Conservation (phyloP, 2,329 filamentous ascomycete species). For the Raffaelea arxii region DNA sequence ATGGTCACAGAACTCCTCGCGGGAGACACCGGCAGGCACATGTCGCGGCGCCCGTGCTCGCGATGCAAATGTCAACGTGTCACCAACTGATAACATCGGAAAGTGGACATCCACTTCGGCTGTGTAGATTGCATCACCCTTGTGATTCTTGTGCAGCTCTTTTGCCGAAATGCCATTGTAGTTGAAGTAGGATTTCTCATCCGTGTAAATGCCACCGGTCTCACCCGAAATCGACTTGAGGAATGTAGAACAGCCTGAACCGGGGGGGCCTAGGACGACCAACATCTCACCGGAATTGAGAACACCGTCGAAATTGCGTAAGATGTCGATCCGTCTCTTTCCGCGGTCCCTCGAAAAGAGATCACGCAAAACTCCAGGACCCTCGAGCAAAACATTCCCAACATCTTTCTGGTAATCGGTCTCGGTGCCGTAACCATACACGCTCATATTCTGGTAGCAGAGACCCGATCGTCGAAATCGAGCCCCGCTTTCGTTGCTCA, state of each 20-base stretch:
- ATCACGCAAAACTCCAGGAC: constrained; percentile 31
- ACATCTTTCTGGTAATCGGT: constrained; percentile 66
- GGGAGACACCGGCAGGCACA: constrained; percentile 48
- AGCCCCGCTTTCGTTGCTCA: constrained; percentile 41
- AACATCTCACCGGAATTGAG: constrained; percentile 66
- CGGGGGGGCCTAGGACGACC: constrained; percentile 63
- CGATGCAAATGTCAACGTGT: constrained; percentile 71
- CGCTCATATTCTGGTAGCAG: constrained; percentile 56
- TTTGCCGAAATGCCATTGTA: constrained; percentile 67
- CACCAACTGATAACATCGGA: constrained; percentile 64
- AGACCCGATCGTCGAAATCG: constrained; percentile 53
- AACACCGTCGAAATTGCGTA: constrained; percentile 57
- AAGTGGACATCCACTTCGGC: constrained; percentile 79
- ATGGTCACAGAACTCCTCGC: constrained; percentile 41
- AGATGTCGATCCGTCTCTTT: constrained; percentile 54
- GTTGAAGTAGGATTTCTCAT: constrained; percentile 64
- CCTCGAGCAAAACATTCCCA: constrained; percentile 48
- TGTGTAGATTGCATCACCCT: constrained; percentile 80
- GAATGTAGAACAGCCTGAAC: constrained; percentile 72
- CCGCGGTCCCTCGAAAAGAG: constrained; percentile 43
- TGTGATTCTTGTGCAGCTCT: constrained; percentile 69
- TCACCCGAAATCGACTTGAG: constrained; percentile 79
- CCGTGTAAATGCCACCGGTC: constrained; percentile 68
- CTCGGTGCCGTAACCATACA: constrained; percentile 55
- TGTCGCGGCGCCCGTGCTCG: constrained; percentile 55